Evolutionary conservation across 139 green algal genomes (phyloP).

Genomic region (Auxenochlorella protothecoides): DNA sequence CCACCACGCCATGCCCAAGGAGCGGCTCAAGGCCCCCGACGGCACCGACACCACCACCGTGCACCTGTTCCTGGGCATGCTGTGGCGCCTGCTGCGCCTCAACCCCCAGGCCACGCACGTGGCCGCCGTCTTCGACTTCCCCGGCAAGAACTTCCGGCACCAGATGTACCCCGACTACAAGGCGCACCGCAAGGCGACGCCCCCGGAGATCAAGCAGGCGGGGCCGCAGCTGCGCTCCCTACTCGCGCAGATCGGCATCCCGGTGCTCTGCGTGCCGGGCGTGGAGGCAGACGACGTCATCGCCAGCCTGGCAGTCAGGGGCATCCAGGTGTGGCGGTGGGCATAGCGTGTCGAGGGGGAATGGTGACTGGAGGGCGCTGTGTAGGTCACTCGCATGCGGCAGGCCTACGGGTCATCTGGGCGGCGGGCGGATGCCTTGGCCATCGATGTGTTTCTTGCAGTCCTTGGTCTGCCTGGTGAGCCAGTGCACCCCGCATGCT

Average conservation of each 20-base stretch:
- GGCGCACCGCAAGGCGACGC: slow-evolving; percentile 33
- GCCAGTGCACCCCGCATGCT: background rate
- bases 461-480: too few species aligned
- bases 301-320: slow-evolving; percentile 31
- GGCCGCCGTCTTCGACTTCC: slow-evolving; percentile 52
- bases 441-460: too few species aligned
- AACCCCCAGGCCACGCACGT: slow-evolving; percentile 38
- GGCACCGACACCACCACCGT: slow-evolving; percentile 38
- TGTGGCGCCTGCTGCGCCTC: too few species aligned
- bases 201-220: slow-evolving; percentile 25
- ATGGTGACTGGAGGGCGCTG: background rate
- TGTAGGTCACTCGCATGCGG: background rate
- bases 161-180: slow-evolving; percentile 54
- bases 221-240: slow-evolving; percentile 28
- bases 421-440: too few species aligned
- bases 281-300: slow-evolving; percentile 68
- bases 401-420: too few species aligned
- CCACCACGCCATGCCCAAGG: slow-evolving; percentile 33
- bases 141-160: slow-evolving; percentile 51
- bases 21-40: background rate
- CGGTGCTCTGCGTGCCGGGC: slow-evolving; percentile 32
- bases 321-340: slow-evolving; percentile 6
- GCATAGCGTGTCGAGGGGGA: too few species aligned
- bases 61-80: slow-evolving; percentile 33
- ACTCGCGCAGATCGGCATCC: slow-evolving; percentile 34